Conservation (phyloP, 2,329 filamentous ascomycete genomes). For the Colletotrichum sp. region DNA sequence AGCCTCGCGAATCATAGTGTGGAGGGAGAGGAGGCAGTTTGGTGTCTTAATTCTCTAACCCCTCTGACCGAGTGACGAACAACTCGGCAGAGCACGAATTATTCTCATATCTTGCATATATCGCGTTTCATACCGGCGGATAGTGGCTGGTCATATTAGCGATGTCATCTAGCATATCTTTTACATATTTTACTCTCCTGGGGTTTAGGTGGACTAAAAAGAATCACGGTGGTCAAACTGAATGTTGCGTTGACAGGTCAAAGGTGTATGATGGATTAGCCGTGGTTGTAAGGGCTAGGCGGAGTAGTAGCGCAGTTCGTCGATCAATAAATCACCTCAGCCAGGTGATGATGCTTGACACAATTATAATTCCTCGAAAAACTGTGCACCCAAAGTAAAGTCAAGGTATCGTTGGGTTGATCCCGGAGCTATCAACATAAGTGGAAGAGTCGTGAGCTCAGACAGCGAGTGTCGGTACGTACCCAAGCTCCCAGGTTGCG, state of each 20-base stretch:
- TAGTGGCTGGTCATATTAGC: background rate
- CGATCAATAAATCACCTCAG: background rate
- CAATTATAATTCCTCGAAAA: background rate
- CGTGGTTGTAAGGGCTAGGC: background rate
- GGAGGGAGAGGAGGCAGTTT: background rate
- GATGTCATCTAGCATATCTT: background rate
- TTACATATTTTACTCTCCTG: background rate
- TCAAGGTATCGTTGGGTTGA: background rate
- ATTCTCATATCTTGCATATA: constrained; percentile 12
- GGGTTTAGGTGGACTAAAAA: background rate
- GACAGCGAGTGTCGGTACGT: constrained; percentile 2
- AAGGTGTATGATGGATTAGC: background rate
- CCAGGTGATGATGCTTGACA: background rate
- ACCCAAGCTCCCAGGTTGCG: background rate
- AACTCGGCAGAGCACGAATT: constrained; percentile 11
- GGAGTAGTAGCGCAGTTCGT: background rate
- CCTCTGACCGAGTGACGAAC: constrained; percentile 4
- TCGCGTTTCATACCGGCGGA: background rate
- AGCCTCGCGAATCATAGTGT: background rate
- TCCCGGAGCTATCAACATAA: background rate
- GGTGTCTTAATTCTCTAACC: background rate
- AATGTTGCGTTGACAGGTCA: background rate
- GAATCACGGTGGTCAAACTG: background rate
- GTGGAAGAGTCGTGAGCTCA: background rate
- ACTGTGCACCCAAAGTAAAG: too few relatives aligned